Evolutionary conservation across 352 stramenopile species (phyloP).

Genomic region (Pythium coloratum): DNA sequence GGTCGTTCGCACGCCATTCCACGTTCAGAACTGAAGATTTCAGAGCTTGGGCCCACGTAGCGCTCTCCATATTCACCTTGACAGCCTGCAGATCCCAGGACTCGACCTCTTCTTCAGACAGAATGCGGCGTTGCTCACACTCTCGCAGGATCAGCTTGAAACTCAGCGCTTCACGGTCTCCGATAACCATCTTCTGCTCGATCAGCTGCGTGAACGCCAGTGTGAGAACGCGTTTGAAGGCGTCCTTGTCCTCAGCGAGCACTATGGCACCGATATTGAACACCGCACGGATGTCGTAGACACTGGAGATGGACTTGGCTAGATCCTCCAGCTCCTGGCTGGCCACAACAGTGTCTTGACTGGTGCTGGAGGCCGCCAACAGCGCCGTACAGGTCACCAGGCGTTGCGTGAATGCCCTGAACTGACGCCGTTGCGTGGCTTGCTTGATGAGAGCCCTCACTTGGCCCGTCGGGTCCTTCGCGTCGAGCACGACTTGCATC

Average conservation of each 20-base stretch:
- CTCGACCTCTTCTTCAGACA: not conserved
- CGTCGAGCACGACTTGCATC: not conserved
- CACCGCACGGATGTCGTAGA: not conserved
- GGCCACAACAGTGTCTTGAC: not conserved
- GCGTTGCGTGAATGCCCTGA: not conserved
- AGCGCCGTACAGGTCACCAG: not conserved
- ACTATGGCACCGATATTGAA: not conserved
- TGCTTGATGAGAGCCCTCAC: not conserved
- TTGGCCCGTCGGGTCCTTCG: not conserved
- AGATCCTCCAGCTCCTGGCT: not conserved
- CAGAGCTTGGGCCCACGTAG: not conserved
- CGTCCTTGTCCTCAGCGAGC: not conserved
- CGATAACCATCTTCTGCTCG: not conserved
- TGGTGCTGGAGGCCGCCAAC: not conserved
- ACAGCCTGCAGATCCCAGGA: not conserved
- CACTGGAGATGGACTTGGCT: conserved; percentile 2
- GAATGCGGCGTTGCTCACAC: not conserved
- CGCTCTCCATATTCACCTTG: conserved; percentile 9
- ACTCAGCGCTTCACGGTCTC: not conserved
- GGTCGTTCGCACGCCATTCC: not conserved
- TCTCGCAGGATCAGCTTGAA: conserved; percentile 1
- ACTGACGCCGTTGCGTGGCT: not conserved
- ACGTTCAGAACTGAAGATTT: not conserved
- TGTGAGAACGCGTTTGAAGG: not conserved
- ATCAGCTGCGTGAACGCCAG: conserved; percentile 1